phyloP scores from a whole-genome alignment of 1,139 yeast genomes.

The Diutina neorugosa region DNA sequence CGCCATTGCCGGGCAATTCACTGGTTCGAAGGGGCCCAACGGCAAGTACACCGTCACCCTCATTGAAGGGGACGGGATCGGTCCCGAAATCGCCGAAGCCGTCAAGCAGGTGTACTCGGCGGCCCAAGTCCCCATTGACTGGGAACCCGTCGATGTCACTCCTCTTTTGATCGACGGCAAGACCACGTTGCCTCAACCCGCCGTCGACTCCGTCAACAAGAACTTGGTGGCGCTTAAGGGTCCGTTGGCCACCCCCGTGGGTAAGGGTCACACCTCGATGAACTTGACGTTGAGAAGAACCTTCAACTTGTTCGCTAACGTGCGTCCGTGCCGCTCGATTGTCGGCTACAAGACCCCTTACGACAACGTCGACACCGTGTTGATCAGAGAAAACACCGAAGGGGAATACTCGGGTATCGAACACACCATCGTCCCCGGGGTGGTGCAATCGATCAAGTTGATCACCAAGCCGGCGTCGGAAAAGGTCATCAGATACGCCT shows the following conservation, averaged over 20 bases:
- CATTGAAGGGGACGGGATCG: slow-evolving; percentile 98
- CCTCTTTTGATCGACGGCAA: slow-evolving; percentile 87
- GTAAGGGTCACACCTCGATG: slow-evolving; percentile 96
- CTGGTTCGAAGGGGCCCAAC: slow-evolving; percentile 32
- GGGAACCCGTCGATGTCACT: slow-evolving; percentile 96
- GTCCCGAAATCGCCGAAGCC: slow-evolving; percentile 87
- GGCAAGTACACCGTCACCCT: slow-evolving; percentile 87
- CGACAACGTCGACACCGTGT: slow-evolving; percentile 86
- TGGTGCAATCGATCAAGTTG: slow-evolving; percentile 93
- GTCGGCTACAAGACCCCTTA: slow-evolving; percentile 93
- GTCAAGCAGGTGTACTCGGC: slow-evolving; percentile 87
- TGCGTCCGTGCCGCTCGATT: slow-evolving; percentile 91
- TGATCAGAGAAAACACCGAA: slow-evolving; percentile 98
- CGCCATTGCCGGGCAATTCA: slow-evolving; percentile 35
- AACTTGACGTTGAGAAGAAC: slow-evolving; percentile 96
- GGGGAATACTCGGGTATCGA: slow-evolving; percentile 99
- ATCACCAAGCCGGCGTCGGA: slow-evolving; percentile 94
- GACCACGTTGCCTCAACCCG: slow-evolving; percentile 87
- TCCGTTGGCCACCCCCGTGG: slow-evolving; percentile 95
- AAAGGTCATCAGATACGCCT: slow-evolving; percentile 92
- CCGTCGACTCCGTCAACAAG: slow-evolving; percentile 84
- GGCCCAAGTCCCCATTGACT: slow-evolving; percentile 88
- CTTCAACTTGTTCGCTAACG: slow-evolving; percentile 90
- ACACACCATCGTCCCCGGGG: slow-evolving; percentile 97
- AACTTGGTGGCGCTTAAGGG: slow-evolving; percentile 95